A percentile compares a stretch with the other conserved stretches of the same genome.
These are phyloP conservation scores for Acorus calamus DNA, from an alignment of 106 monocot genomes.

Conservation along the genomic window DNA sequence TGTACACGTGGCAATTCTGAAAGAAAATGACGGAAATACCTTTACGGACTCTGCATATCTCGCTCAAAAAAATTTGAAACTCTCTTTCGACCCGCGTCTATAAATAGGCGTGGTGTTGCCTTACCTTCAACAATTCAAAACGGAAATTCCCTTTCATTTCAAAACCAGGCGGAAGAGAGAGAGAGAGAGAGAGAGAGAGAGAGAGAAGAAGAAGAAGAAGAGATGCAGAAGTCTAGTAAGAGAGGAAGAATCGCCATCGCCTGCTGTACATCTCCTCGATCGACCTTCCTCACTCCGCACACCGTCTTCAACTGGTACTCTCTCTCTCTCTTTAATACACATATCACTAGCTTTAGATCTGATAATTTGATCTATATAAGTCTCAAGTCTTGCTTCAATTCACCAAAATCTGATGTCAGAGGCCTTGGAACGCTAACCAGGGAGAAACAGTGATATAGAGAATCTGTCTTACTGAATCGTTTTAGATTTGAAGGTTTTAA, in stretches of 20 bases:
- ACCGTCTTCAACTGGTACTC: constrained; percentile 29
- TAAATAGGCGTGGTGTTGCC: constrained; percentile 13
- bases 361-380: no score
- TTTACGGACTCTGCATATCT: no score
- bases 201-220: neutral
- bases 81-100: neutral
- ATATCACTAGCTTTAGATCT: no score
- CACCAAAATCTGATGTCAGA: no score
- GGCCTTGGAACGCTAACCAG: no score
- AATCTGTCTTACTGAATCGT: no score
- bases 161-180: constrained; percentile 1
- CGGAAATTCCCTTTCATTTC: neutral
- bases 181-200: constrained; percentile 5
- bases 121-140: neutral
- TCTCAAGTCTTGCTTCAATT: no score
- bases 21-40: no score
- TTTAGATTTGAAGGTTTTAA: no score
- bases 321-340: neutral
- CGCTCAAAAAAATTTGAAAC: no score
- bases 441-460: no score
- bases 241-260: constrained; percentile 10
- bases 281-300: constrained; percentile 28
- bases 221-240: constrained; percentile 6
- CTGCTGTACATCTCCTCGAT: constrained; percentile 22
- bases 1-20: no score